These are phyloP conservation scores for Myrica gale DNA, from an alignment of 306 rosid species.

Conservation along the genomic window DNA sequence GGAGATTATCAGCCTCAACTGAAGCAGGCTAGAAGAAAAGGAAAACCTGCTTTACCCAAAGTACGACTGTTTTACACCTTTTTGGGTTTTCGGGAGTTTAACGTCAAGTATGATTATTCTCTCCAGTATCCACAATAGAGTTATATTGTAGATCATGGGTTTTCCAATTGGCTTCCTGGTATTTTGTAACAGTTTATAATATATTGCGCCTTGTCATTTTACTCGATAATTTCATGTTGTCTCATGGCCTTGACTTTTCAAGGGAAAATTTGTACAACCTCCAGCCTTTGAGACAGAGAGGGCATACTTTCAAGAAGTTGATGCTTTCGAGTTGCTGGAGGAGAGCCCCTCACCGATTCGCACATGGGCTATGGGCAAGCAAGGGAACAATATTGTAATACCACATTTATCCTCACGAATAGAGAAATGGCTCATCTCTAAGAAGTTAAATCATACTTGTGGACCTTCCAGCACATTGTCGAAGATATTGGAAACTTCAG, in stretches of 20 bases:
- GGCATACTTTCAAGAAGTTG: constrained; percentile 78
- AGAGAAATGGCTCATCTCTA: constrained; percentile 64
- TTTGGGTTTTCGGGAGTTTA: constrained; percentile 11
- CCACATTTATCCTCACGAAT: constrained; percentile 69
- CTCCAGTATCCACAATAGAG: constrained; percentile 1
- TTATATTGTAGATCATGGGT: neutral
- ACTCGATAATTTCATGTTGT: neutral
- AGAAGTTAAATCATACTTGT: constrained; percentile 47
- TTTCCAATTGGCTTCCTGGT: neutral
- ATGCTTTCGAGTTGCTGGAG: constrained; percentile 83
- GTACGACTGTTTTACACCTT: constrained; percentile 37
- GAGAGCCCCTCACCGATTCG: constrained; percentile 93
- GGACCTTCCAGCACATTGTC: constrained; percentile 72
- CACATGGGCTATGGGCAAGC: constrained; percentile 54
- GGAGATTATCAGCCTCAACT: constrained; percentile 54
- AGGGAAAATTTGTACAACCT: constrained; percentile 54
- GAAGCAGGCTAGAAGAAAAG: constrained; percentile 60
- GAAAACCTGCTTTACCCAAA: constrained; percentile 69
- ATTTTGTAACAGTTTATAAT: constrained; percentile 2
- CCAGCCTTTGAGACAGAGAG: constrained; percentile 67
- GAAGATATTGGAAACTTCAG: constrained; percentile 70
- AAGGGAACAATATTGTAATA: constrained; percentile 38
- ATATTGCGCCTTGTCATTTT: neutral
- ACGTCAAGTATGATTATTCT: neutral
- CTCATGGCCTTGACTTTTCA: constrained; percentile 16